Evolutionary conservation across 2,329 filamentous ascomycete species (phyloP).

Genomic region (Botrytis hyacinthi): DNA sequence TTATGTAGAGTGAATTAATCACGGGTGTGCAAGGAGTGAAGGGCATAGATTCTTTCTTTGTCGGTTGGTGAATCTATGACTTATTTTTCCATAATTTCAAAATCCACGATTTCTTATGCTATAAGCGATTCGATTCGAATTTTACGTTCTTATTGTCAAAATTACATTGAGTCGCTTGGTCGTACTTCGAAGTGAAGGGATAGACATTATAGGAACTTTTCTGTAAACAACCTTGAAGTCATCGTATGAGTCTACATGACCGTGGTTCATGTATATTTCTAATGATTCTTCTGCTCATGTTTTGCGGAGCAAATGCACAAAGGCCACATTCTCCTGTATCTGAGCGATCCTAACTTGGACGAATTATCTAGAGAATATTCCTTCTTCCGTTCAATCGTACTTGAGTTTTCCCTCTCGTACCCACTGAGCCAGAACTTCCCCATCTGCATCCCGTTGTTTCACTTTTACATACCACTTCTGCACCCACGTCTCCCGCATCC

Average conservation of each 20-base stretch:
- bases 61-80: not conserved
- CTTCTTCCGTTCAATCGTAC: not conserved
- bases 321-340: not conserved
- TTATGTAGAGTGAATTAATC: not conserved
- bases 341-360: no score
- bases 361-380: not conserved
- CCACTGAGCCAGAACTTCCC: not conserved
- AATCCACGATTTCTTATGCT: accelerated
- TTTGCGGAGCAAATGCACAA: not conserved
- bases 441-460: no score
- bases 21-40: not conserved
- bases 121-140: not conserved
- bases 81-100: not conserved
- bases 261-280: not conserved
- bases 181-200: no score
- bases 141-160: not conserved
- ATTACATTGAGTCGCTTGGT: no score
- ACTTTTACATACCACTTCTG: no score
- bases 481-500: no score
- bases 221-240: not conserved
- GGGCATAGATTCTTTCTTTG: not conserved
- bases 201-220: no score
- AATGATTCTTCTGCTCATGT: not conserved
- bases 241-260: not conserved
- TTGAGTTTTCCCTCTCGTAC: not conserved